phyloP scores from a whole-genome alignment of 2,329 filamentous ascomycete genomes.

The Xylaria sp. region DNA sequence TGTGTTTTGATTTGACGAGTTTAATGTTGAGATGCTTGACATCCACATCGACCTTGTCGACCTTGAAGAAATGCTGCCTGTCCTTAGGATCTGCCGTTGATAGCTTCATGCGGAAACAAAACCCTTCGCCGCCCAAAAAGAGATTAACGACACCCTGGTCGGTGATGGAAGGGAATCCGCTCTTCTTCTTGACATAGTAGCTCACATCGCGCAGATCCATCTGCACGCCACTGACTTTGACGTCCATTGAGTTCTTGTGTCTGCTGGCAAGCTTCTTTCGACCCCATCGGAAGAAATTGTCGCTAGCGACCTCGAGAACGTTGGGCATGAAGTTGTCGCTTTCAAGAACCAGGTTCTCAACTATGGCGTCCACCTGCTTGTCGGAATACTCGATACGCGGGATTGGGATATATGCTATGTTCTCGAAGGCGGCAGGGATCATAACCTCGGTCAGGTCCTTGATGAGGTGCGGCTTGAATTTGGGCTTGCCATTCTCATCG shows the following conservation, averaged over 20 bases:
- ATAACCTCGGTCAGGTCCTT: slow-evolving; percentile 92
- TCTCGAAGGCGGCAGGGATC: slow-evolving; percentile 83
- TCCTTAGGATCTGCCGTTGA: slow-evolving; percentile 83
- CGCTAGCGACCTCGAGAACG: slow-evolving; percentile 84
- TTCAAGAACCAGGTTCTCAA: slow-evolving; percentile 96
- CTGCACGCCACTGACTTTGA: slow-evolving; percentile 90
- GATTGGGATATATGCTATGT: slow-evolving; percentile 88
- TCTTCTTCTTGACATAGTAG: slow-evolving; percentile 95
- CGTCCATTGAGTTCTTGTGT: slow-evolving; percentile 82
- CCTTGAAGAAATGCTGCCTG: slow-evolving; percentile 88
- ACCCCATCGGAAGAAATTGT: slow-evolving; percentile 96
- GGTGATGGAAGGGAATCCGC: slow-evolving; percentile 88
- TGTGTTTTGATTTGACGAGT: slow-evolving; percentile 94
- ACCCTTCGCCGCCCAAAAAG: slow-evolving; percentile 84
- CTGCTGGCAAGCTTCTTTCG: slow-evolving; percentile 87
- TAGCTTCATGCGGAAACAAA: slow-evolving; percentile 91
- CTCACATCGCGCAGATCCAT: slow-evolving; percentile 91
- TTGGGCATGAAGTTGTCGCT: slow-evolving; percentile 98
- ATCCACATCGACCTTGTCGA: slow-evolving; percentile 87
- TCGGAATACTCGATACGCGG: slow-evolving; percentile 95
- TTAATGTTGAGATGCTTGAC: slow-evolving; percentile 88
- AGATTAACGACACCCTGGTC: slow-evolving; percentile 92
- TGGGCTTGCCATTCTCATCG: slow-evolving; percentile 82
- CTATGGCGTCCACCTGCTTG: slow-evolving; percentile 81
- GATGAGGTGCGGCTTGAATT: slow-evolving; percentile 92